Evolutionary conservation across 1,139 yeast genomes (phyloP).

Genomic region (Sugiyamaella grinbergsii): DNA sequence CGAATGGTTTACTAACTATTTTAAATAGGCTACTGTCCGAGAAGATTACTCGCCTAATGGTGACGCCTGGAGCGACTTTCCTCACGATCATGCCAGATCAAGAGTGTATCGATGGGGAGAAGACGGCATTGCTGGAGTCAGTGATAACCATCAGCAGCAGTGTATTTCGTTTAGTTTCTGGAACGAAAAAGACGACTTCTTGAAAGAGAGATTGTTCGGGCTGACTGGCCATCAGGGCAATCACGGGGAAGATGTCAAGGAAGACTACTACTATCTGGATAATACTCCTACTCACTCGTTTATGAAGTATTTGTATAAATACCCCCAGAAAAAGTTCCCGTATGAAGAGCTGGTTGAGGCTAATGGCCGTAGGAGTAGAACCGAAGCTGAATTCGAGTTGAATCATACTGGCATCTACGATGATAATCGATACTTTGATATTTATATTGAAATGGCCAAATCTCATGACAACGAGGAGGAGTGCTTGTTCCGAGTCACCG

Average conservation of each 20-base stretch:
- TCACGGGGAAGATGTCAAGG: conserved; percentile 95
- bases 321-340: conserved; percentile 84
- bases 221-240: conserved; percentile 92
- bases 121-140: conserved; percentile 91
- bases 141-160: conserved; percentile 79
- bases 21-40: conserved; percentile 73
- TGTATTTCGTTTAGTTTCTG: conserved; percentile 83
- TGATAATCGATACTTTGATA: conserved; percentile 84
- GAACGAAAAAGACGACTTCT: conserved; percentile 86
- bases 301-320: conserved; percentile 90
- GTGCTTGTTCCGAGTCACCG: conserved; percentile 80
- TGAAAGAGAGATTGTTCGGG: conserved; percentile 88
- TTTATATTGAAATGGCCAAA: conserved; percentile 90
- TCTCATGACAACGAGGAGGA: conserved; percentile 82
- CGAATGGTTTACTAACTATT: not conserved
- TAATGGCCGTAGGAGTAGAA: conserved; percentile 65
- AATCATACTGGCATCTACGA: conserved; percentile 75
- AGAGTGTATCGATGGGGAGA: conserved; percentile 96
- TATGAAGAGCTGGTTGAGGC: conserved; percentile 73
- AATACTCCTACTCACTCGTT: conserved; percentile 93
- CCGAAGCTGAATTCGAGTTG: conserved; percentile 70
- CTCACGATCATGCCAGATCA: conserved; percentile 82
- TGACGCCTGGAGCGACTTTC: conserved; percentile 91
- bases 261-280: conserved; percentile 81
- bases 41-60: conserved; percentile 87